Evolutionary conservation across 2,329 filamentous ascomycete genomes (phyloP).

Genomic region (Colletotrichum lentis): DNA sequence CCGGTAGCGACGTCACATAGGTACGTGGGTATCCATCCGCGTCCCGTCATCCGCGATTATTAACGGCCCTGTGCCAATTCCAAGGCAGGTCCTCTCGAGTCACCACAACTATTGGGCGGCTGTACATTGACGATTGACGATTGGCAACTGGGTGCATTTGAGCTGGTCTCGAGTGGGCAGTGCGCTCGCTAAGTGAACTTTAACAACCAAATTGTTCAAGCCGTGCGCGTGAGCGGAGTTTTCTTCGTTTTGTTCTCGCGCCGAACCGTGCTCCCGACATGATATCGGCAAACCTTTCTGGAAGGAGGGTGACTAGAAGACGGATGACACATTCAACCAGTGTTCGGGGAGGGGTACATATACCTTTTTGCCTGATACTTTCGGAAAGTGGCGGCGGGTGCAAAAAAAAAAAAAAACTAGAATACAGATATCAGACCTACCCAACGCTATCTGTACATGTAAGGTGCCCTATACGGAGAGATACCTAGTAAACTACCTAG

Average conservation of each 20-base stretch:
- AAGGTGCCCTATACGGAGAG: too few species aligned
- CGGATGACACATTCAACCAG: not conserved
- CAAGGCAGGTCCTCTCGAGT: too few species aligned
- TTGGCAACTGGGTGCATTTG: not conserved
- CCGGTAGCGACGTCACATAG: slow-evolving; percentile 10
- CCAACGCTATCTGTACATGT: too few species aligned
- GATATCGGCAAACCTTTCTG: not conserved
- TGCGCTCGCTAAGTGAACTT: not conserved
- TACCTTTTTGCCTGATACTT: not conserved
- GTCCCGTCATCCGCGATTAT: not conserved
- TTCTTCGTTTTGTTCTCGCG: not conserved
- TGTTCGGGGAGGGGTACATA: not conserved
- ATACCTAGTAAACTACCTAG: not conserved
- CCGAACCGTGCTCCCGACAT: not conserved
- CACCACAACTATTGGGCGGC: not conserved
- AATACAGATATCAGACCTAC: not conserved
- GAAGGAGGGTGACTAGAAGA: not conserved
- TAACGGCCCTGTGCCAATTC: slow-evolving; percentile 15
- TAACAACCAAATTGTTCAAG: not conserved
- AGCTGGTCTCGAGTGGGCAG: not conserved
- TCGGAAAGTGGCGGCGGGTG: not conserved
- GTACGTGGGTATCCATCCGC: not conserved
- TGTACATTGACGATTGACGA: not conserved
- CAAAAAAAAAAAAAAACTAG: not conserved
- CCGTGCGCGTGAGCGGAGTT: too few species aligned